Percentiles rank a stretch among this genome's conserved stretches.
phyloP scores from a whole-genome alignment of 768 basidiomycete species.

The Suillus luteus region DNA sequence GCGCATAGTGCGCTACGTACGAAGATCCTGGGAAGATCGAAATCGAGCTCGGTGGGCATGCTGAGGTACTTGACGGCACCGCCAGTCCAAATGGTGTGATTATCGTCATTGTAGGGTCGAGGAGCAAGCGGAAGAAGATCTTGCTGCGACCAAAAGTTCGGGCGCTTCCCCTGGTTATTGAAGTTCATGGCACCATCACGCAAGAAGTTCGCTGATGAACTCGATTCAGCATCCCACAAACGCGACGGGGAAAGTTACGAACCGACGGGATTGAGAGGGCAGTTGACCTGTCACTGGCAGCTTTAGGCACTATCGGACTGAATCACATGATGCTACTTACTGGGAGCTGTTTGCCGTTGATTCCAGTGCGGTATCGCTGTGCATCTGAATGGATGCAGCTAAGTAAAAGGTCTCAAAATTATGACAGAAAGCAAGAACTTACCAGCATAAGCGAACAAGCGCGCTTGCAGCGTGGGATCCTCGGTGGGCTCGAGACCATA shows the following conservation, averaged over 20 bases:
- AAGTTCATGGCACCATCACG: conserved; percentile 41
- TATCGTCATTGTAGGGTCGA: conserved; percentile 40
- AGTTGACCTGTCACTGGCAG: conserved; percentile 31
- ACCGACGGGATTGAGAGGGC: conserved; percentile 40
- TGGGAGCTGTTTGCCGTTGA: conserved; percentile 42
- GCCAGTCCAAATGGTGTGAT: conserved; percentile 43
- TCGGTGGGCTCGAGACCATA: conserved; percentile 49
- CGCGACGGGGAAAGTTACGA: conserved; percentile 12
- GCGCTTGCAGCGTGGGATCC: conserved; percentile 59
- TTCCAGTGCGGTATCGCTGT: conserved; percentile 41
- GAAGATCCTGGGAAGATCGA: conserved; percentile 41
- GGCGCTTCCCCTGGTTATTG: conserved; percentile 41
- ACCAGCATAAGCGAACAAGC: conserved; percentile 60
- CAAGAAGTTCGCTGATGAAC: conserved; percentile 37
- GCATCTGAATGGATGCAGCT: conserved; percentile 29
- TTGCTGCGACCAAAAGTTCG: conserved; percentile 41
- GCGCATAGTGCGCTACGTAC: conserved; percentile 12
- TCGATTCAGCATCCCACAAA: not conserved
- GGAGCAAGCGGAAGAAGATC: conserved; percentile 34
- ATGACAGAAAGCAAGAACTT: conserved; percentile 10
- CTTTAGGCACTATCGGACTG: not conserved
- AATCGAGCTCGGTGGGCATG: conserved; percentile 39
- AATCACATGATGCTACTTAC: conserved; percentile 15
- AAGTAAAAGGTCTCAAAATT: not conserved
- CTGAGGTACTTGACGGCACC: conserved; percentile 42